Percentiles rank a stretch among this genome's conserved stretches.
Conservation (phyloP, 1,284 basidiomycete genomes). For the Malassezia arunalokei region DNA sequence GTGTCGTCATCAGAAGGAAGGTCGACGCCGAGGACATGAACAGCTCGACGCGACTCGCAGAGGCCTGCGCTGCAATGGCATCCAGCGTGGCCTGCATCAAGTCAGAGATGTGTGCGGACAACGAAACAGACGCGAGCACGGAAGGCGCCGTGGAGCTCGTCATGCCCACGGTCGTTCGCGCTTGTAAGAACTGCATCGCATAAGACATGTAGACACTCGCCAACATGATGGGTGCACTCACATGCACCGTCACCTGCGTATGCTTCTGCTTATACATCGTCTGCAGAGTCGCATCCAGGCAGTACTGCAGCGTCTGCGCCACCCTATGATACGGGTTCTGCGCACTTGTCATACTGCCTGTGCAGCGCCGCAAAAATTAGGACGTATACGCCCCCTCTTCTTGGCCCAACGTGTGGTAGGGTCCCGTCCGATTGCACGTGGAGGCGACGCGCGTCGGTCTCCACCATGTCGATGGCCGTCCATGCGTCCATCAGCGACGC, state of each 20-base stretch:
- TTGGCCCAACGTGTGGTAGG: not conserved
- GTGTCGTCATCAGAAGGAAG: not conserved
- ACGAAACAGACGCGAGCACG: not conserved
- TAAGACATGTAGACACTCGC: slow-evolving; percentile 7
- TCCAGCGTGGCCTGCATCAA: slow-evolving; percentile 10
- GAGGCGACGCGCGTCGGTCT: not conserved
- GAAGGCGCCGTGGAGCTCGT: not conserved
- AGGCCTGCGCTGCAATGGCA: slow-evolving; percentile 3
- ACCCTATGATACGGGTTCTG: slow-evolving; percentile 9
- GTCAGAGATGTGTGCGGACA: slow-evolving; percentile 3
- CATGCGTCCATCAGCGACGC: slow-evolving; percentile 5
- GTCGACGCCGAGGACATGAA: slow-evolving; percentile 2
- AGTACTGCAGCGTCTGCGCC: slow-evolving; percentile 13
- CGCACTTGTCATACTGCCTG: not conserved
- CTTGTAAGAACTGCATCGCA: slow-evolving; percentile 9
- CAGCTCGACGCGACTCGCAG: slow-evolving; percentile 10
- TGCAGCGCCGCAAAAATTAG: no score
- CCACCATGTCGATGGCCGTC: slow-evolving; percentile 4
- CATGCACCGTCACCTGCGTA: slow-evolving; percentile 1
- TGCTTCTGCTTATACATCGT: not conserved
- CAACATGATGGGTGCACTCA: slow-evolving; percentile 7
- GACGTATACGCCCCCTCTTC: no score
- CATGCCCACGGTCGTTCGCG: slow-evolving; percentile 1
- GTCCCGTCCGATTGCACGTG: not conserved
- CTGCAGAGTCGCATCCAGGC: slow-evolving; percentile 13